A percentile compares a stretch with the other conserved stretches of the same genome.
Conservation (phyloP, 2,329 filamentous ascomycete species). For the Botryotinia globosa region DNA sequence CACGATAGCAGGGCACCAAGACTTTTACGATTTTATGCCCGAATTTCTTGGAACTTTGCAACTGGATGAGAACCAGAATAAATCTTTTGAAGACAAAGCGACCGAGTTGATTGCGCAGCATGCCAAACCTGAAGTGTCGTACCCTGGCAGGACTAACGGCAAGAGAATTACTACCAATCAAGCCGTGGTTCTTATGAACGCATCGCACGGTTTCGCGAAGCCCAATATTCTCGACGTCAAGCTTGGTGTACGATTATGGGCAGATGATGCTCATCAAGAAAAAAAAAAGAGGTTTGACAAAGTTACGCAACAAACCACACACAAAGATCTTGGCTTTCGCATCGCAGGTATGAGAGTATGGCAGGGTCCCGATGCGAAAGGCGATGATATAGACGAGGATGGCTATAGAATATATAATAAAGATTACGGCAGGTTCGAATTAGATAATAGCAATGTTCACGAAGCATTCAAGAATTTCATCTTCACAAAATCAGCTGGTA, state of each 20-base stretch:
- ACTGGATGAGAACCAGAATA: constrained; percentile 56
- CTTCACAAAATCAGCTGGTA: constrained; percentile 56
- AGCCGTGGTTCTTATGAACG: constrained; percentile 82
- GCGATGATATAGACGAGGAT: constrained; percentile 52
- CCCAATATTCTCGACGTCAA: constrained; percentile 95
- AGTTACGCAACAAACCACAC: constrained; percentile 58
- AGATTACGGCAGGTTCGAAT: constrained; percentile 54
- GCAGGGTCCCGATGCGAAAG: constrained; percentile 53
- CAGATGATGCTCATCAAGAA: constrained; percentile 62
- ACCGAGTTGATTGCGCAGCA: constrained; percentile 39
- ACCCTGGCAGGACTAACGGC: constrained; percentile 26
- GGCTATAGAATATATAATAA: constrained; percentile 61
- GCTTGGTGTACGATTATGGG: constrained; percentile 82
- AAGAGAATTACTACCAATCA: constrained; percentile 67
- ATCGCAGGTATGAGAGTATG: constrained; percentile 65
- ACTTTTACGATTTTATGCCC: constrained; percentile 79
- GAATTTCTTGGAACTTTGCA: constrained; percentile 76
- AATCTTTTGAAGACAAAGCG: constrained; percentile 50
- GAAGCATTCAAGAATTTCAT: constrained; percentile 56
- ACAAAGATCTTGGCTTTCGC: constrained; percentile 58
- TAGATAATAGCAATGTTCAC: constrained; percentile 54
- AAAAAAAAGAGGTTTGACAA: constrained; percentile 61
- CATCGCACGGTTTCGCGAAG: constrained; percentile 72
- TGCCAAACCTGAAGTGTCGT: constrained; percentile 31
- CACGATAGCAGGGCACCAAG: constrained; percentile 58